Percentiles rank a stretch among this genome's conserved stretches.
phyloP scores from a whole-genome alignment of 2,329 filamentous ascomycete species.

The Cercospora sp. region DNA sequence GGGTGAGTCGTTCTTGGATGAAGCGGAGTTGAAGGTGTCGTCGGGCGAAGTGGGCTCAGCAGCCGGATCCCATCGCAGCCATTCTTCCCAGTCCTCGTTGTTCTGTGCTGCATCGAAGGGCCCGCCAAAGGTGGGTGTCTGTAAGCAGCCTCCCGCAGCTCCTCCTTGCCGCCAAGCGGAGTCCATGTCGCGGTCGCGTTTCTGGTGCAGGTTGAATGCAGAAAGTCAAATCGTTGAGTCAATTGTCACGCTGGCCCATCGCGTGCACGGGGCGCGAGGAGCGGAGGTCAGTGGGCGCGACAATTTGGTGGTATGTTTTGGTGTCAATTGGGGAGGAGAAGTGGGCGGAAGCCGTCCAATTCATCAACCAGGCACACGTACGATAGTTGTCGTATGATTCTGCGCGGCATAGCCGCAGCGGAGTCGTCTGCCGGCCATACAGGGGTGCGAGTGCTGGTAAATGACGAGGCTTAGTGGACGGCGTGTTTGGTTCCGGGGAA shows the following conservation, averaged over 20 bases:
- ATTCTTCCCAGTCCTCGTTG: conserved; percentile 48
- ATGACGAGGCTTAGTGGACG: not conserved
- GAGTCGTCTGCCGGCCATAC: not conserved
- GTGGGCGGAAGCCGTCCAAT: not conserved
- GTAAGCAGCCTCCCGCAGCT: conserved; percentile 15
- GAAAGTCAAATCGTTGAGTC: not conserved
- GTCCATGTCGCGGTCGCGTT: conserved; percentile 21
- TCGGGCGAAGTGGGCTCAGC: conserved; percentile 39
- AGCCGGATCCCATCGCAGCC: conserved; percentile 51
- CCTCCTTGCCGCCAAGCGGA: conserved; percentile 23
- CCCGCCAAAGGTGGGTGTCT: conserved; percentile 19
- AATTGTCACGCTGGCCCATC: not conserved
- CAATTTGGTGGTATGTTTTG: not conserved
- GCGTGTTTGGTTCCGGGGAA: not conserved
- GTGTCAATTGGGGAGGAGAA: not conserved
- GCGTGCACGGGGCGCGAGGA: not conserved
- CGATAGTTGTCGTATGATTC: not conserved
- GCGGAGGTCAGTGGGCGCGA: not conserved
- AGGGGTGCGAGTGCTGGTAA: not conserved
- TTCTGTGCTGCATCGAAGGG: conserved; percentile 21
- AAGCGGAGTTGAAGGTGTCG: conserved; percentile 38
- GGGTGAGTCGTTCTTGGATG: conserved; percentile 40
- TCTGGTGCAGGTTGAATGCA: conserved; percentile 18
- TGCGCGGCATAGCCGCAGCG: not conserved
- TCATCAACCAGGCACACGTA: not conserved